Evolutionary conservation across 768 basidiomycete genomes (phyloP), one percentile per base, ranked within the genome.

Genomic region (Leccinellum luteum): DNA sequence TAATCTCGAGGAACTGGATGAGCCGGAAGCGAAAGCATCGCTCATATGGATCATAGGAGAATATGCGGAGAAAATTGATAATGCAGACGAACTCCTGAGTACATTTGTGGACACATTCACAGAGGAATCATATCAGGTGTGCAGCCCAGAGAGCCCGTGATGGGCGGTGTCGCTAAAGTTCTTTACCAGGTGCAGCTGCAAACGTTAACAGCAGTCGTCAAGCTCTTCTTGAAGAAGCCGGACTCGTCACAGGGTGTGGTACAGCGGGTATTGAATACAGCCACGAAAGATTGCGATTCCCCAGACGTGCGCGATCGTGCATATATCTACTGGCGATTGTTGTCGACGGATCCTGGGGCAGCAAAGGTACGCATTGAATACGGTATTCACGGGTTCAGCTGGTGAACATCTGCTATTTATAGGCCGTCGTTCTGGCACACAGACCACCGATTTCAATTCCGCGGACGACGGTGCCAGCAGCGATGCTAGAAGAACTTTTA

Each of bases 31-130:
- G 2, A 98, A 98, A 69, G 92, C 95, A 1, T 95, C 95, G 3
- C 78, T 99, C 51, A 98, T 99, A 70, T 99, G 97, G 96, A 98
- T 99, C 66, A 94, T 98, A 63, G 96, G 96, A 56, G 94, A 98
- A 76, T 98, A 99, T 66, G 94, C 96, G 3, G 89, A 90, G 73
- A 96, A 94, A 76, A 98, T 98, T 62, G 93, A 95, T 64, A 99
- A 99, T 62, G 94, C 96, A 3, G 93, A 92, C 69, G 95, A 98
- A 65, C 79, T 99, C 23, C 78, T 98, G 62, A 82, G 85, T 14
- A 87, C 89, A 51, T 98, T 97, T 70, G 89, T 99, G 21, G 92
- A 96, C 55, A 81, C 87, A 3, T 98, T 98, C 75, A 87, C 82
- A 28, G 97, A 99, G 66, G 97, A 99, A 73, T 87, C 90, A 7